phyloP scores from a whole-genome alignment of 305 asterid genomes.

The Solanum hybrid region DNA sequence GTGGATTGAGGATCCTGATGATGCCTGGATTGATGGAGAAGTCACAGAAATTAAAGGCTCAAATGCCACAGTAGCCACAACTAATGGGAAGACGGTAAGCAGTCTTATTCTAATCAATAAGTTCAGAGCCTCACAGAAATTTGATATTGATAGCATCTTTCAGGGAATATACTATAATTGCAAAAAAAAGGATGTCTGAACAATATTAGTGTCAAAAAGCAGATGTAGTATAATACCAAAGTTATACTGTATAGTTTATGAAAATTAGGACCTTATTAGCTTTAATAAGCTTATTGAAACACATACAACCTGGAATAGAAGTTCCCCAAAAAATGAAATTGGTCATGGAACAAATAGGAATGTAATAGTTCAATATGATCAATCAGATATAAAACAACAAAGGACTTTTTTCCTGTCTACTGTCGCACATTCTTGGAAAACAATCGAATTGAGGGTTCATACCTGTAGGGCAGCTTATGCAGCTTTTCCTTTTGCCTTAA shows the following conservation, averaged over 20 bases:
- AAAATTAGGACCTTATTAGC: neutral
- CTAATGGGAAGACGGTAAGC: slow-evolving; percentile 69
- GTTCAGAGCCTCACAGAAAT: neutral
- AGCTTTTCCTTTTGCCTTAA: neutral
- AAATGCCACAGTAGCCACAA: slow-evolving; percentile 53
- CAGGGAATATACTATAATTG: neutral
- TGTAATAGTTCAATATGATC: neutral
- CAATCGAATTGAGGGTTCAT: neutral
- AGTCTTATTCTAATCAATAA: neutral
- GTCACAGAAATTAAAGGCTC: slow-evolving; percentile 63
- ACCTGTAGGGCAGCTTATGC: neutral
- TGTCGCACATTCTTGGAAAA: neutral
- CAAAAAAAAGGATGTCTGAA: neutral
- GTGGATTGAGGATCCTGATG: slow-evolving; percentile 82
- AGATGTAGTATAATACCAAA: neutral
- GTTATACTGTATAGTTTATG: neutral
- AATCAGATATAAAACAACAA: neutral
- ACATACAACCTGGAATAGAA: neutral
- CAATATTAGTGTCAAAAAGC: neutral
- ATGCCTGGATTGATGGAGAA: slow-evolving; percentile 83
- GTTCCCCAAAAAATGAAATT: neutral
- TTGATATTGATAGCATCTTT: neutral
- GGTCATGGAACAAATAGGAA: neutral
- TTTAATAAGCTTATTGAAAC: neutral
- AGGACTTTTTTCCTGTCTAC: neutral